These are phyloP conservation scores for Solanum etuberosum DNA, from an alignment of 257 asterid genomes.

Conservation along the genomic window DNA sequence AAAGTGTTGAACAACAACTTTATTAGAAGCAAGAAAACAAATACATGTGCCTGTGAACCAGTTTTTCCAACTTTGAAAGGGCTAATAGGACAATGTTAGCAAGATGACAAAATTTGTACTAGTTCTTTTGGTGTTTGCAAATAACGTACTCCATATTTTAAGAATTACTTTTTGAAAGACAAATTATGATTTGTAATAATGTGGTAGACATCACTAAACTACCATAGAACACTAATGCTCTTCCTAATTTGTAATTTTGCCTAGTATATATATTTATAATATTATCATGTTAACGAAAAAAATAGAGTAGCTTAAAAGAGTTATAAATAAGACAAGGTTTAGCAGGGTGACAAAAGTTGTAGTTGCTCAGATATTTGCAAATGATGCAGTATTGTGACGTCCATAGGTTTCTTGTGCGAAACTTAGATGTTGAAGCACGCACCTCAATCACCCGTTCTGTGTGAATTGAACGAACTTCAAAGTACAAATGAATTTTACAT, in stretches of 20 bases:
- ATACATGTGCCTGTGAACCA: neutral
- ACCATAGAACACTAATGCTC: neutral
- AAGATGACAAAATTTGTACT: neutral
- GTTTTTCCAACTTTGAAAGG: neutral
- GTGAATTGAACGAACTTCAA: neutral
- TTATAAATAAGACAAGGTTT: neutral
- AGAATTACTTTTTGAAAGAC: neutral
- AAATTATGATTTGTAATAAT: neutral
- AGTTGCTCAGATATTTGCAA: neutral
- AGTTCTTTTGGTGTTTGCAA: neutral
- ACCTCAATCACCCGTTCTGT: accelerated
- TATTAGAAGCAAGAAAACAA: neutral
- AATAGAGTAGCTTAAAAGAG: neutral
- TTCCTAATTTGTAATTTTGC: neutral
- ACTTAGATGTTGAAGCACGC: neutral
- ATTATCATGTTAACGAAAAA: neutral
- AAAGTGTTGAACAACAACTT: neutral
- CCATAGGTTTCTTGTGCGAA: neutral
- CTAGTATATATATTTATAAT: neutral
- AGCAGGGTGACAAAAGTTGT: neutral
- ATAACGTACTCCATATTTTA: neutral
- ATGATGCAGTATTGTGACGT: neutral
- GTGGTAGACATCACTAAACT: neutral
- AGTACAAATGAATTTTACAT: neutral
- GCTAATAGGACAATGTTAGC: neutral